phyloP scores from a whole-genome alignment of 805 yeast genomes.

The Nakazawaea peltata region DNA sequence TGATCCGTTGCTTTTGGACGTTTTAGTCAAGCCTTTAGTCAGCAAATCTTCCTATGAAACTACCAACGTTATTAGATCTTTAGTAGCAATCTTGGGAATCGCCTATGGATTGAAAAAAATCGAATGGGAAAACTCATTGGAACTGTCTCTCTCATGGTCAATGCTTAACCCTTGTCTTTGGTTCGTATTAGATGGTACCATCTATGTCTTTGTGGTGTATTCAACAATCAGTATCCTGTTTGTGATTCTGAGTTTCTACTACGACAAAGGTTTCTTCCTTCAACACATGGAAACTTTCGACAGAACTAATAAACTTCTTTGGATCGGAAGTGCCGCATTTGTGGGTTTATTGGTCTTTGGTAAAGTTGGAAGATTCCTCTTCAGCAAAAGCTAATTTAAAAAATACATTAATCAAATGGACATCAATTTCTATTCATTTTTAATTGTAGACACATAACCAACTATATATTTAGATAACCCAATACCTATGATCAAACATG shows the following conservation, averaged over 20 bases:
- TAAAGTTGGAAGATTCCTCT: conserved; percentile 54
- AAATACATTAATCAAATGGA: too few species aligned
- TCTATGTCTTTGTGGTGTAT: conserved; percentile 40
- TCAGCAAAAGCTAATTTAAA: too few species aligned
- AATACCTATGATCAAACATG: conserved; percentile 4
- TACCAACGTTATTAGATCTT: conserved; percentile 25
- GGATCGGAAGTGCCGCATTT: conserved; percentile 59
- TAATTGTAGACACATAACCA: too few species aligned
- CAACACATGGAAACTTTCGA: conserved; percentile 10
- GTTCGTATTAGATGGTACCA: conserved; percentile 55
- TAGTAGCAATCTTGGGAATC: conserved; percentile 62
- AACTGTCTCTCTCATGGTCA: conserved; percentile 58
- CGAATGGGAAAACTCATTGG: conserved; percentile 61
- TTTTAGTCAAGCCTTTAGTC: neutral
- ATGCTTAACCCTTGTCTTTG: conserved; percentile 58
- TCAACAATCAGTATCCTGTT: conserved; percentile 19
- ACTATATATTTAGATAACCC: neutral
- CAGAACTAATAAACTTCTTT: conserved; percentile 34
- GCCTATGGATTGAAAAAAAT: conserved; percentile 61
- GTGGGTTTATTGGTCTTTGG: conserved; percentile 62
- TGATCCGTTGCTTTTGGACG: conserved; percentile 31
- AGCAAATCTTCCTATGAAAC: conserved; percentile 9
- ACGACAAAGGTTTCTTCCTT: conserved; percentile 4
- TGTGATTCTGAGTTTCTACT: conserved; percentile 4
- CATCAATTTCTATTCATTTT: too few species aligned